Evolutionary conservation across 805 yeast species (phyloP).

Genomic region (Candida endomychidarum): DNA sequence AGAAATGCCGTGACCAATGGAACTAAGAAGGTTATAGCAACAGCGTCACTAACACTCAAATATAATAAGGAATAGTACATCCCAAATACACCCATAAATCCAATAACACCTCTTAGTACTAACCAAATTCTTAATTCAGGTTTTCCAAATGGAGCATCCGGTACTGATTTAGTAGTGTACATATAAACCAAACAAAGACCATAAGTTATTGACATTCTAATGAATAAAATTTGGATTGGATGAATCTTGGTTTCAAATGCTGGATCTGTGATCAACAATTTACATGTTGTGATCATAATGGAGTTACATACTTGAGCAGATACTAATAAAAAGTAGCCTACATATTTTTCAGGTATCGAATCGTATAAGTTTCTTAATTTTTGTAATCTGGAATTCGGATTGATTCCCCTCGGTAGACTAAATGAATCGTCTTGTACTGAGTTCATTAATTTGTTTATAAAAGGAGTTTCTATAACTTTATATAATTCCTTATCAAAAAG

Average conservation of each 20-base stretch:
- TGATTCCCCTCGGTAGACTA: neutral
- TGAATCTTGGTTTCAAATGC: constrained; percentile 61
- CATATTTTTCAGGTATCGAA: constrained; percentile 19
- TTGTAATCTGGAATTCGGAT: neutral
- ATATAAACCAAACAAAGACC: constrained; percentile 57
- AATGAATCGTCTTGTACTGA: too few relatives aligned
- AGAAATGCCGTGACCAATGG: constrained; percentile 76
- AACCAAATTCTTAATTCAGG: constrained; percentile 53
- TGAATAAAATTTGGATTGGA: constrained; percentile 76
- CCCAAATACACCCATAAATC: constrained; percentile 78
- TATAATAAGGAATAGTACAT: constrained; percentile 73
- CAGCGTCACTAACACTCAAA: constrained; percentile 76
- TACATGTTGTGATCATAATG: constrained; percentile 72
- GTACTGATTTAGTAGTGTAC: constrained; percentile 47
- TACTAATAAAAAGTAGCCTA: constrained; percentile 59
- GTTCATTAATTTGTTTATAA: too few relatives aligned
- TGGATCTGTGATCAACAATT: constrained; percentile 66
- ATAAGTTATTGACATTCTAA: constrained; percentile 74
- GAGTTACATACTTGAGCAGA: constrained; percentile 73
- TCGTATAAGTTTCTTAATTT: neutral
- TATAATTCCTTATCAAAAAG: neutral
- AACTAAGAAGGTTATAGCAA: constrained; percentile 71
- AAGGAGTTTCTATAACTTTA: too few relatives aligned
- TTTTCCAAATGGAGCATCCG: constrained; percentile 72
- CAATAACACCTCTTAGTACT: constrained; percentile 63